phyloP scores from a whole-genome alignment of 345 rosid genomes.

The Salix arbutifolia region DNA sequence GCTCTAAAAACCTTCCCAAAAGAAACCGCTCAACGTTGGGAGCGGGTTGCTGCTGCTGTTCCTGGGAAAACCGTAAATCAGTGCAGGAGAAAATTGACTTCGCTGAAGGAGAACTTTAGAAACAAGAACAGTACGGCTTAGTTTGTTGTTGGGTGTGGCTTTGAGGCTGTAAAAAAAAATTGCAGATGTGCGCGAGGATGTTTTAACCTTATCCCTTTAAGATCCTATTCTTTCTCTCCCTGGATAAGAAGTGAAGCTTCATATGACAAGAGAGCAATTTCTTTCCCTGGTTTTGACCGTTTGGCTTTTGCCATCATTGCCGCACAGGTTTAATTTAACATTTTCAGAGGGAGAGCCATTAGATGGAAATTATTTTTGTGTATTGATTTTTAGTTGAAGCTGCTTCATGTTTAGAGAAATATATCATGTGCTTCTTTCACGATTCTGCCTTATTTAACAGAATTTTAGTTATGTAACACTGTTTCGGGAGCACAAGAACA shows the following conservation, averaged over 20 bases:
- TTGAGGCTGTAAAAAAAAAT: neutral
- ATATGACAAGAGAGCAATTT: neutral
- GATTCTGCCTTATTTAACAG: neutral
- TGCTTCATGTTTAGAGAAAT: neutral
- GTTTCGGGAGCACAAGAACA: neutral
- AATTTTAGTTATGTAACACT: neutral
- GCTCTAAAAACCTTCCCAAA: constrained; percentile 96
- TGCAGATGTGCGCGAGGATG: neutral
- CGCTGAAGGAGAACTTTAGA: constrained; percentile 76
- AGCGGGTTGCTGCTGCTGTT: constrained; percentile 93
- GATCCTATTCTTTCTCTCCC: neutral
- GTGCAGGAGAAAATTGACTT: constrained; percentile 87
- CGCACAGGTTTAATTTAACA: neutral
- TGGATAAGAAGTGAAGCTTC: neutral
- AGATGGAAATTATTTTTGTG: constrained; percentile 10
- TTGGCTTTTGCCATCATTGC: neutral
- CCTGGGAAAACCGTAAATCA: constrained; percentile 89
- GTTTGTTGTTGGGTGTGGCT: constrained; percentile 5
- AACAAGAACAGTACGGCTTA: constrained; percentile 59
- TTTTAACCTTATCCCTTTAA: neutral
- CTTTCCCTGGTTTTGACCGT: neutral
- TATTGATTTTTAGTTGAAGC: neutral
- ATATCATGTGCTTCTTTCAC: neutral
- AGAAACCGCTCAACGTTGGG: constrained; percentile 91
- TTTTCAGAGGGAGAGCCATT: neutral